Evolutionary conservation across 805 yeast species (phyloP).

Genomic region (Monosporozyma yasuniensis): DNA sequence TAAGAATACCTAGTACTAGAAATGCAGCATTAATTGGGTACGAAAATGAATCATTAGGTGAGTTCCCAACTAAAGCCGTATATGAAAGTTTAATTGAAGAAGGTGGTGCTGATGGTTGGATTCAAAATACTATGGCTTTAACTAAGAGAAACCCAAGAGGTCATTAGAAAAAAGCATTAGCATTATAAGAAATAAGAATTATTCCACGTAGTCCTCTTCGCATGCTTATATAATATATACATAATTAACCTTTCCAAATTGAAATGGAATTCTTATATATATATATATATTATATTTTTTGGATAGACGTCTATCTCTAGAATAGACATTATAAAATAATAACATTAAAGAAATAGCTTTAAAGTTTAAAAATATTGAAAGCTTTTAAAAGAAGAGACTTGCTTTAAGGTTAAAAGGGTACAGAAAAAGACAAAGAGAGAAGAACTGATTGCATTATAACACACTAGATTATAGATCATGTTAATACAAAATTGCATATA

Average conservation of each 20-base stretch:
- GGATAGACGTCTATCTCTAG: neutral
- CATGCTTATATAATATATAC: neutral
- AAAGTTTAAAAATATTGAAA: neutral
- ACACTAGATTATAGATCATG: neutral
- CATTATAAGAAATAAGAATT: neutral
- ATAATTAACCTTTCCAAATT: neutral
- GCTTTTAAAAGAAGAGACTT: neutral
- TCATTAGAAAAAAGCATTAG: slow-evolving; percentile 37
- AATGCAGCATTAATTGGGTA: slow-evolving; percentile 83
- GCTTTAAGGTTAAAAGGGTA: neutral
- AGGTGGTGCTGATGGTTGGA: slow-evolving; percentile 91
- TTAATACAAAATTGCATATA: neutral
- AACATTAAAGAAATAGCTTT: neutral
- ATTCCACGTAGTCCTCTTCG: neutral
- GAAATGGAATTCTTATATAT: neutral
- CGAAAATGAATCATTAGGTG: slow-evolving; percentile 27
- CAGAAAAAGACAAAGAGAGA: neutral
- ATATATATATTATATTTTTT: neutral
- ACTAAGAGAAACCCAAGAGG: slow-evolving; percentile 63
- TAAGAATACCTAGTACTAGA: slow-evolving; percentile 88
- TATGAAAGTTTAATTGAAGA: slow-evolving; percentile 59
- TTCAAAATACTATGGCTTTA: slow-evolving; percentile 65
- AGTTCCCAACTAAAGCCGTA: slow-evolving; percentile 32
- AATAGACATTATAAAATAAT: neutral
- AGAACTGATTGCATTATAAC: neutral